Evolutionary conservation across 305 asterid genomes (phyloP).

Genomic region (Lippia alba): DNA sequence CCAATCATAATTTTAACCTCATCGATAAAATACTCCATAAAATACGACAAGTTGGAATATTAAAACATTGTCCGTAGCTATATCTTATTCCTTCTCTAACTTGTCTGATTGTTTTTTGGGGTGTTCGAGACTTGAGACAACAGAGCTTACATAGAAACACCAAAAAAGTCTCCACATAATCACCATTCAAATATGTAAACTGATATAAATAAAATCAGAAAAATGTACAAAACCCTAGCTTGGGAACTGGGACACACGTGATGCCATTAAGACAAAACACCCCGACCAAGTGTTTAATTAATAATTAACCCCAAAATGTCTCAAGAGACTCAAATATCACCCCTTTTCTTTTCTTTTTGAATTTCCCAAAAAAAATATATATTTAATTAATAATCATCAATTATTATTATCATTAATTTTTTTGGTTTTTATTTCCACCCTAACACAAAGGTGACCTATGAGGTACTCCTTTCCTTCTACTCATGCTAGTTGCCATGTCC

Average conservation of each 20-base stretch:
- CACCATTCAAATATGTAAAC: constrained; percentile 39
- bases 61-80: constrained; percentile 26
- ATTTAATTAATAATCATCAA: constrained; percentile 31
- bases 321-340: constrained; percentile 40
- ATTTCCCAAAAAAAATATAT: constrained; percentile 27
- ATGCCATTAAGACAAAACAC: constrained; percentile 96
- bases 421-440: constrained; percentile 2
- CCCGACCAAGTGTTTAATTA: constrained; percentile 83
- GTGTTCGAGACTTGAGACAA: constrained; percentile 38
- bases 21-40: constrained; percentile 16
- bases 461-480: constrained; percentile 93
- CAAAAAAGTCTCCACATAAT: constrained; percentile 37
- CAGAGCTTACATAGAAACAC: constrained; percentile 45
- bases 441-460: constrained; percentile 95
- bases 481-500: constrained; percentile 87
- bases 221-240: constrained; percentile 75
- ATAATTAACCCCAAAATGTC: constrained; percentile 59
- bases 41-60: constrained; percentile 37
- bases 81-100: constrained; percentile 39
- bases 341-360: constrained; percentile 18
- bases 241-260: constrained; percentile 95
- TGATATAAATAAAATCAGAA: constrained; percentile 35
- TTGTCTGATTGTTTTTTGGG: constrained; percentile 30
- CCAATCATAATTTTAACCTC: neutral
- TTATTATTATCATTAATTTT: constrained; percentile 18